A percentile compares a stretch with the other conserved stretches of the same genome.
Conservation (phyloP, 257 asterid genomes). For the Solanum raphanifolium region DNA sequence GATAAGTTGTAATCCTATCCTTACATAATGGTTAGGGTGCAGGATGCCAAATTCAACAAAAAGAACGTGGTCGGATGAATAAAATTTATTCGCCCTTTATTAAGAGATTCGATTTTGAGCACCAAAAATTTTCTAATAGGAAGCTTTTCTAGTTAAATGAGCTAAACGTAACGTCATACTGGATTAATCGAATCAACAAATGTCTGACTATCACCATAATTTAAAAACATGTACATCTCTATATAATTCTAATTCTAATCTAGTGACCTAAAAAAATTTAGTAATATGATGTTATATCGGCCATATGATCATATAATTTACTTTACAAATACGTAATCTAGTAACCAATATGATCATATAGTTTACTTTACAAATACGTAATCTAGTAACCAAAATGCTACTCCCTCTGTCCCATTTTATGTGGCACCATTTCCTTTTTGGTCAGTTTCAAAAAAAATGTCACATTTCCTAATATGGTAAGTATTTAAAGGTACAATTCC, state of each 20-base stretch:
- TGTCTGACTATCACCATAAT: background rate
- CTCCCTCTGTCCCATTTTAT: no score
- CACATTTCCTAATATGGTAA: no score
- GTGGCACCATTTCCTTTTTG: no score
- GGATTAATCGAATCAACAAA: background rate
- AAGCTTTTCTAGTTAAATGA: background rate
- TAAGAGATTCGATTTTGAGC: no score
- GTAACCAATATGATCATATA: background rate
- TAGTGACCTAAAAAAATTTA: background rate
- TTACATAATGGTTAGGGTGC: background rate
- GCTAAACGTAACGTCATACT: rapidly evolving
- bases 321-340: background rate
- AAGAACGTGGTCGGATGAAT: no score
- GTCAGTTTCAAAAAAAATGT: no score
- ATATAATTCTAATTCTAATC: background rate
- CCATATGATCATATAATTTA: background rate
- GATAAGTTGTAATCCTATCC: background rate
- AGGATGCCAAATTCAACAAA: background rate
- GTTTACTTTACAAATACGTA: background rate
- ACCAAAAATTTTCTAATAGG: background rate
- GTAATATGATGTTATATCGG: background rate
- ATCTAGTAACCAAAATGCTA: background rate
- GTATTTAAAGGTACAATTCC: no score
- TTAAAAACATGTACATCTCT: background rate
- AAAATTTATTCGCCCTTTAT: background rate